These are phyloP conservation scores for Globisporangium nodosum DNA, from an alignment of 352 stramenopile species.

Conservation along the genomic window DNA sequence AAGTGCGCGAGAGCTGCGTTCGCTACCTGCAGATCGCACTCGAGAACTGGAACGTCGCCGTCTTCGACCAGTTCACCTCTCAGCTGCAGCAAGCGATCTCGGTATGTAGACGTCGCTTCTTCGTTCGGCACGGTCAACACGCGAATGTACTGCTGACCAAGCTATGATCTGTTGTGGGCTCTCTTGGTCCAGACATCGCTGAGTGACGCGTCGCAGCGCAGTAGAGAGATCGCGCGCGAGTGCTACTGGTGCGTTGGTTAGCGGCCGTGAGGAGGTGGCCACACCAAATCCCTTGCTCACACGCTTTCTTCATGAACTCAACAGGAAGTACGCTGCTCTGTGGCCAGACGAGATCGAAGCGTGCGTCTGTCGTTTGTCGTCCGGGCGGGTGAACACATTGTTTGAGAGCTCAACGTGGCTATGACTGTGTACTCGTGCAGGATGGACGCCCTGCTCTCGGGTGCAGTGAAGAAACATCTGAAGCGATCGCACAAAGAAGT, in stretches of 20 bases:
- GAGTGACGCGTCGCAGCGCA: constrained; percentile 53
- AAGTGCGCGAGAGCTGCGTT: constrained; percentile 59
- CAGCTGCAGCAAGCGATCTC: constrained; percentile 33
- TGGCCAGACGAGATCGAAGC: constrained; percentile 40
- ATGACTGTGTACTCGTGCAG: constrained; percentile 12
- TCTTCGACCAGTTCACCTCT: constrained; percentile 39
- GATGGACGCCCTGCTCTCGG: constrained; percentile 34
- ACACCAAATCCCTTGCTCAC: neutral
- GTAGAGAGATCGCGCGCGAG: constrained; percentile 41
- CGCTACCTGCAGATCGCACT: constrained; percentile 42
- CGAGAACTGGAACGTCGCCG: constrained; percentile 22
- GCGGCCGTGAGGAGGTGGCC: neutral
- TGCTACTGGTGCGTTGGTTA: constrained; percentile 45
- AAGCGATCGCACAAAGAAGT: constrained; percentile 39
- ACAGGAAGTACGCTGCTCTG: constrained; percentile 39
- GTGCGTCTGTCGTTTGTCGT: constrained; percentile 14
- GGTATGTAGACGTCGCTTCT: constrained; percentile 13
- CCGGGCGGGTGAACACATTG: too few species aligned
- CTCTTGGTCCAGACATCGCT: constrained; percentile 23
- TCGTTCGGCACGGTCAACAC: neutral
- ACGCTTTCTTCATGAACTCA: neutral
- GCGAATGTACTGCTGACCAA: neutral
- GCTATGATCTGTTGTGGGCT: neutral
- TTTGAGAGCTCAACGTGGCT: neutral
- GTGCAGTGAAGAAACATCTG: constrained; percentile 61